Conservation (phyloP, 2,329 filamentous ascomycete genomes). For the Arthrobotrys musiformis region DNA sequence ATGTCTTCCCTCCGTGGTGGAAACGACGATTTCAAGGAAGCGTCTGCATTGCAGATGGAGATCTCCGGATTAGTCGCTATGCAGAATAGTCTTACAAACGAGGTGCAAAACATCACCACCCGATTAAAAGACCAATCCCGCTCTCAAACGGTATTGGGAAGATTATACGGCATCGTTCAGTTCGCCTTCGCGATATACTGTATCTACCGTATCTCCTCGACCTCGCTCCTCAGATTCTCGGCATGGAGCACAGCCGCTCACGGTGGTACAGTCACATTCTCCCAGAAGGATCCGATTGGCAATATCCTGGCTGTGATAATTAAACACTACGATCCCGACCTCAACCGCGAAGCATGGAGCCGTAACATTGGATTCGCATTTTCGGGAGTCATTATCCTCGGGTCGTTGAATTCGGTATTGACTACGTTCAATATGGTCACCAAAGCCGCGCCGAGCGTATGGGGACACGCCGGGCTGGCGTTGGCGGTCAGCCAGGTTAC, state of each 20-base stretch:
- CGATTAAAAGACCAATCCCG: slow-evolving; percentile 74
- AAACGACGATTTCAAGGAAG: slow-evolving; percentile 70
- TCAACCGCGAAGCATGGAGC: slow-evolving; percentile 85
- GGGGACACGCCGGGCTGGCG: slow-evolving; percentile 71
- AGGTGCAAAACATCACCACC: slow-evolving; percentile 72
- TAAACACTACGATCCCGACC: slow-evolving; percentile 82
- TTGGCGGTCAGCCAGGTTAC: slow-evolving; percentile 82
- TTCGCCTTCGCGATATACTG: slow-evolving; percentile 83
- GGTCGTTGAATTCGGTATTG: slow-evolving; percentile 82
- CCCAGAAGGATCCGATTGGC: slow-evolving; percentile 78
- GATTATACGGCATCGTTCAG: slow-evolving; percentile 67
- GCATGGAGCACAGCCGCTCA: slow-evolving; percentile 60
- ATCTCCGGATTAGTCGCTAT: slow-evolving; percentile 83
- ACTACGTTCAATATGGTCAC: slow-evolving; percentile 86
- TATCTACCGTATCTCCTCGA: slow-evolving; percentile 82
- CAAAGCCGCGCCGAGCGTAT: slow-evolving; percentile 73
- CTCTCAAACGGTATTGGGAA: slow-evolving; percentile 74
- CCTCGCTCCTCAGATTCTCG: slow-evolving; percentile 57
- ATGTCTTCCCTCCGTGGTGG: slow-evolving; percentile 77
- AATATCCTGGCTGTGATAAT: slow-evolving; percentile 82
- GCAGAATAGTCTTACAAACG: slow-evolving; percentile 75
- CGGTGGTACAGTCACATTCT: slow-evolving; percentile 55
- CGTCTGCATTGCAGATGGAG: slow-evolving; percentile 75
- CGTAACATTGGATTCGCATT: slow-evolving; percentile 86
- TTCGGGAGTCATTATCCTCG: slow-evolving; percentile 82